These are phyloP conservation scores for Ottelia alismoides DNA, from an alignment of 106 monocot genomes.

Conservation along the genomic window DNA sequence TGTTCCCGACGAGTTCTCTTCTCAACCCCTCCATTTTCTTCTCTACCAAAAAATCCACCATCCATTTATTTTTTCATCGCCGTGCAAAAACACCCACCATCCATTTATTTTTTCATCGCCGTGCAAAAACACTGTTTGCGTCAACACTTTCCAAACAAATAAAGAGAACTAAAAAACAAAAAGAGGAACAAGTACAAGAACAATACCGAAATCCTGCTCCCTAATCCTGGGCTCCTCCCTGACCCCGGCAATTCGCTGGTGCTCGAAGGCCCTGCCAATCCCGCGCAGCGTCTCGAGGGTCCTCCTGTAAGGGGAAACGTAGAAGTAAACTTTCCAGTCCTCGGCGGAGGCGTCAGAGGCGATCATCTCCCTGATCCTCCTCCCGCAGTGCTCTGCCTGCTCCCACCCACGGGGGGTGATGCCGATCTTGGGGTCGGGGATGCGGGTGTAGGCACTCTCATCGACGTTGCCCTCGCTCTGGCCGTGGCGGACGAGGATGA, in stretches of 20 bases:
- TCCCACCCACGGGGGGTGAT: slow-evolving; percentile 60
- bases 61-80: too few relatives aligned
- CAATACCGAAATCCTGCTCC: slow-evolving; percentile 97
- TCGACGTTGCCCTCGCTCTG: slow-evolving; percentile 98
- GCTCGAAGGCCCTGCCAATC: slow-evolving; percentile 64
- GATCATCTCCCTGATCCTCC: slow-evolving; percentile 38
- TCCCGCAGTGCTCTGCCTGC: slow-evolving; percentile 54
- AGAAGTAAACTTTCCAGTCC: slow-evolving; percentile 96
- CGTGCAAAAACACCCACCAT: too few relatives aligned
- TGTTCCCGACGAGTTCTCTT: too few relatives aligned
- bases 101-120: too few relatives aligned
- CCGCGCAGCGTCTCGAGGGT: slow-evolving; percentile 77
- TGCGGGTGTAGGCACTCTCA: slow-evolving; percentile 64
- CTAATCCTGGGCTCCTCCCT: slow-evolving; percentile 85
- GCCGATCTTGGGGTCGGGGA: slow-evolving; percentile 76
- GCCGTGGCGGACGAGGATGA: slow-evolving; percentile 86
- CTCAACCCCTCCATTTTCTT: too few relatives aligned
- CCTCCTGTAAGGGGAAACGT: slow-evolving; percentile 79
- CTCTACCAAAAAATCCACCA: too few relatives aligned
- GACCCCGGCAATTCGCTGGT: slow-evolving; percentile 55
- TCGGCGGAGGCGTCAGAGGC: slow-evolving; percentile 18
- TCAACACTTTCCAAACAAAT: too few relatives aligned
- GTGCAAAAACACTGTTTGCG: too few relatives aligned
- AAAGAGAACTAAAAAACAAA: too few relatives aligned
- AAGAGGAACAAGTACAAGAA: too few relatives aligned